Conservation (phyloP, 768 basidiomycete genomes). For the Calocera viscosa region DNA sequence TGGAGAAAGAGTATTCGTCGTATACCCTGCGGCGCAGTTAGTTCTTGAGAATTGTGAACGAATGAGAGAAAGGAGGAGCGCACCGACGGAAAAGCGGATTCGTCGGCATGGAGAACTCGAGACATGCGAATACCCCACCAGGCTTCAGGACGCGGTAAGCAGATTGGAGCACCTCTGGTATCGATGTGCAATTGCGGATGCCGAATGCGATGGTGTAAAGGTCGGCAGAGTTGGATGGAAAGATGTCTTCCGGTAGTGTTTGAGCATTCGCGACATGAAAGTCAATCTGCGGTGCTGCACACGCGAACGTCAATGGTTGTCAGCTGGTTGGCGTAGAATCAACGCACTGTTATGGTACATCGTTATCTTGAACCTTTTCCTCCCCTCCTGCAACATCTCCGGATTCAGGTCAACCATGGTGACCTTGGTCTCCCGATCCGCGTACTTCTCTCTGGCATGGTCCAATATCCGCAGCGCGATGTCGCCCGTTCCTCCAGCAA, state of each 20-base stretch:
- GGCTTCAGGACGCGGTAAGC: slow-evolving; percentile 92
- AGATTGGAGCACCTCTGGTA: slow-evolving; percentile 74
- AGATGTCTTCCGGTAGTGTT: slow-evolving; percentile 48
- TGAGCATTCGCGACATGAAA: slow-evolving; percentile 94
- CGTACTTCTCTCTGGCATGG: slow-evolving; percentile 74
- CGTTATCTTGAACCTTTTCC: slow-evolving; percentile 82
- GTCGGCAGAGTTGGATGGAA: slow-evolving; percentile 76
- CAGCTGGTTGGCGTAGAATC: neutral
- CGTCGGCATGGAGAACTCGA: slow-evolving; percentile 88
- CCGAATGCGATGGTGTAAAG: slow-evolving; percentile 98
- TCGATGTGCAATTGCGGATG: slow-evolving; percentile 91
- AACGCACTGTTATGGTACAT: slow-evolving; percentile 93
- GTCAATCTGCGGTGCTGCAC: slow-evolving; percentile 73
- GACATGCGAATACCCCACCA: slow-evolving; percentile 86
- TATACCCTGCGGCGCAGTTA: slow-evolving; percentile 47
- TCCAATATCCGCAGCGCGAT: slow-evolving; percentile 91
- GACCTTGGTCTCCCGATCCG: slow-evolving; percentile 78
- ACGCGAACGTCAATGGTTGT: neutral
- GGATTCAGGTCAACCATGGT: slow-evolving; percentile 89
- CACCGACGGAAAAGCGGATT: slow-evolving; percentile 80
- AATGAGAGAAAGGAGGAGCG: slow-evolving; percentile 27
- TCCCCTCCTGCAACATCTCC: slow-evolving; percentile 89
- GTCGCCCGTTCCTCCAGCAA: slow-evolving; percentile 96
- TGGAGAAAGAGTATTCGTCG: slow-evolving; percentile 88
- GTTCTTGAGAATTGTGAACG: neutral